phyloP scores from a whole-genome alignment of 306 rosid species.

The Cercis canadensis region DNA sequence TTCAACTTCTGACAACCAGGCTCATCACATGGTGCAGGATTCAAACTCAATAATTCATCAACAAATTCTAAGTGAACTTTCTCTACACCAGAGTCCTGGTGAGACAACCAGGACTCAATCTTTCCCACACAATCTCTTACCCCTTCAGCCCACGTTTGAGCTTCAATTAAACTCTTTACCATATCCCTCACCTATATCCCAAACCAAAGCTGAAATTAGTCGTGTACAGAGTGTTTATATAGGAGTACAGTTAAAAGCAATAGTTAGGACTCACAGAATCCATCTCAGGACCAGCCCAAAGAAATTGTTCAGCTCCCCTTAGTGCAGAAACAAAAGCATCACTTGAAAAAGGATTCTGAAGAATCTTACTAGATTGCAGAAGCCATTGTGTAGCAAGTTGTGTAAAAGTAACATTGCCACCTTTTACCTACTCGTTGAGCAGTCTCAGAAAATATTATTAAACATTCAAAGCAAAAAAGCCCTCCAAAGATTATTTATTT shows the following conservation, averaged over 20 bases:
- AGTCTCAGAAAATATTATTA: slow-evolving; percentile 42
- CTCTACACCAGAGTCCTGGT: slow-evolving; percentile 45
- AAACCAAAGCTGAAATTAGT: slow-evolving; percentile 32
- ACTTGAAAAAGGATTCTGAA: slow-evolving; percentile 55
- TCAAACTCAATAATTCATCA: slow-evolving; percentile 58
- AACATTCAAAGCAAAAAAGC: not conserved
- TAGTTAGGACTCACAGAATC: slow-evolving; percentile 70
- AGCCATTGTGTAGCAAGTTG: slow-evolving; percentile 85
- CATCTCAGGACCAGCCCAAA: slow-evolving; percentile 99
- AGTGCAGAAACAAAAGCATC: slow-evolving; percentile 64
- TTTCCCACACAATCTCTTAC: slow-evolving; percentile 67
- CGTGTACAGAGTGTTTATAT: slow-evolving; percentile 4
- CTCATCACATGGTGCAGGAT: slow-evolving; percentile 69
- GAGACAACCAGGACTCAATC: slow-evolving; percentile 60
- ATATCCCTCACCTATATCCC: slow-evolving; percentile 76
- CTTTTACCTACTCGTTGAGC: slow-evolving; percentile 70
- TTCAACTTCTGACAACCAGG: slow-evolving; percentile 77
- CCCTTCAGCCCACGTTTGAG: slow-evolving; percentile 84
- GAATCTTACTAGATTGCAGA: slow-evolving; percentile 59
- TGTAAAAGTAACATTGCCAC: slow-evolving; percentile 56
- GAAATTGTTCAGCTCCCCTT: slow-evolving; percentile 89
- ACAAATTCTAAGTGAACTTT: slow-evolving; percentile 65
- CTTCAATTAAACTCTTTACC: slow-evolving; percentile 63
- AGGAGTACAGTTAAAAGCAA: slow-evolving; percentile 33
- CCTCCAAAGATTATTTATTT: slow-evolving; percentile 10